Base-by-base conservation (phyloP, 2,329 filamentous ascomycete species). In the Stylonectria norvegica region DNA sequence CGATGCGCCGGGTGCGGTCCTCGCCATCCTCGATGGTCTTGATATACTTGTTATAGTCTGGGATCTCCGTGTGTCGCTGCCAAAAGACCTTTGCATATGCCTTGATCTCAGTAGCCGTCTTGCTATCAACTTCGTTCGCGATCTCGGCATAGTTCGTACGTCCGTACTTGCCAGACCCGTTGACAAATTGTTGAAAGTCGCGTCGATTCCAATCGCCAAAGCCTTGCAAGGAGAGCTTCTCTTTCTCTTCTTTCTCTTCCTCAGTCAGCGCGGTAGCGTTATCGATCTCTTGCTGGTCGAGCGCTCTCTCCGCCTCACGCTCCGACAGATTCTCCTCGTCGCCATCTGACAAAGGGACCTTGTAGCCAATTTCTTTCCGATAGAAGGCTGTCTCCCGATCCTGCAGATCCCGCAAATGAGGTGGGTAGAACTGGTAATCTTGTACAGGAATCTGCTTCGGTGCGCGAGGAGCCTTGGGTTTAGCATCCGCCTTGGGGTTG, bases 101-200 rank as follows among this genome's bases (percentile, higher is more conserved):
- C 64, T 88, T 89, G 57, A 98, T 84, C 63, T 98, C 90, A 2
- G 85, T 76, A 1, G 84, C 73, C 5, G 79, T 83, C 72, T 98
- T 98, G 72, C 83, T 90, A 60, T 96, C 93, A 31, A 97, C 83
- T 60, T 98, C 93, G 4, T 83, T 78, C 0, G 91, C 81, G 55
- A 98, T 98, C 28, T 79, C 79, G 19, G 85, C 84, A 58, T 87
- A 96, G 61, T 93, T 89, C 27, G 78, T 81, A 33, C 93, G 87
- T 3, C 93, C 93, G 59, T 90, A 94, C 62, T 91, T 93, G 44
- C 89, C 91, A 22, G 89, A 95, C 15, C 89, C 90, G 57, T 97
- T 96, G 67, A 98, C 77, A 63, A 98, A 98, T 55, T 97, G 93
- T 61, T 97, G 91, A 69, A 97, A 98, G 64, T 98, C 94, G 55